Base-by-base conservation (phyloP, 305 asterid genomes). In the Fraxinus platypoda region DNA sequence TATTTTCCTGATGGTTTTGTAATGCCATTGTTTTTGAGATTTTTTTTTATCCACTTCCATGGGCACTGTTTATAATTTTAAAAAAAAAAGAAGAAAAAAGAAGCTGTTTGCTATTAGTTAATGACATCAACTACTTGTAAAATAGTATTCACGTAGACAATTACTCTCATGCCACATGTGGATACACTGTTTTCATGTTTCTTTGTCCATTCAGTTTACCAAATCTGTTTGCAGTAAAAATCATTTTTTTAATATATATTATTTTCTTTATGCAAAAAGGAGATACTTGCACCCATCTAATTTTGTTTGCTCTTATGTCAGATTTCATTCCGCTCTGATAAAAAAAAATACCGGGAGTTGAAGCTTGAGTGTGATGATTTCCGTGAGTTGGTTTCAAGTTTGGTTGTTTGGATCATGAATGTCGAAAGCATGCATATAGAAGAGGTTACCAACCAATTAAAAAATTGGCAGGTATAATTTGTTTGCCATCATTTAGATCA, bases 301-400 rank as follows among this genome's bases (percentile, higher is more conserved):
- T 77, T 46, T 54, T 71, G n/a, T 83, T 49, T 71, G 38, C 82
- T 73, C 79, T 83, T 80, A 74, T 81, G 71, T 76, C 90, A 90
- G 96, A 92, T 93, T 88, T 97, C 93, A 52, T 93, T 88, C 86
- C 98, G 99, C 57, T 86, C 96, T 84, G 87, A 88, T 87, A 86
- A 97, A 72, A 95, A 86, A 70, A 93, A 91, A 84, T 92, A 85
- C 79, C 90, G 85, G 91, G 88, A 89, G 85, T 82, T 97, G 86
- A 97, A 90, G 88, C 79, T 78, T 70, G 83, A 70, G 35, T 92
- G 93, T 57, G 85, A 91, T 78, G 93, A 86, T 72, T 92, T 94
- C 85, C 92, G 87, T 71, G 78, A 80, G 82, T 77, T 43, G 71
- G 95, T 91, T 86, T 80, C 81, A 46, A 77, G 85, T 76, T 74